phyloP scores from a whole-genome alignment of 257 asterid genomes.

The Verbena officinalis region DNA sequence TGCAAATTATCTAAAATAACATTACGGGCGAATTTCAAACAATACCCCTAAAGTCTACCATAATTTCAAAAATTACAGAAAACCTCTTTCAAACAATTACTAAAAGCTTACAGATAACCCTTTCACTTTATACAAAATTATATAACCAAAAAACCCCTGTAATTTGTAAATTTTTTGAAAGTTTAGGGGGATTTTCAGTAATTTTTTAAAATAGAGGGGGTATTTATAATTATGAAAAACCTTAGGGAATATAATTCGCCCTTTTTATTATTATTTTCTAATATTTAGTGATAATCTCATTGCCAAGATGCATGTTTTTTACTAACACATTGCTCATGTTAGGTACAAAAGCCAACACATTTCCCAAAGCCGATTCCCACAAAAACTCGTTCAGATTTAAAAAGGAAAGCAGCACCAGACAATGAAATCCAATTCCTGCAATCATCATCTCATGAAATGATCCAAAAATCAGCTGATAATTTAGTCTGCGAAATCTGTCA shows the following conservation, averaged over 20 bases:
- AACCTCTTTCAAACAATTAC: no score
- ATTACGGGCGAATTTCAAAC: background rate
- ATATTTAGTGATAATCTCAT: no score
- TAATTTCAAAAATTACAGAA: no score
- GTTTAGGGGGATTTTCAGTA: no score
- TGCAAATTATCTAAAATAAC: no score
- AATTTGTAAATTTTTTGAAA: no score
- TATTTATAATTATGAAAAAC: no score
- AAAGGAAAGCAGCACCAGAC: constrained; percentile 31
- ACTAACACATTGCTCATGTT: background rate
- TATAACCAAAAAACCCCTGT: no score
- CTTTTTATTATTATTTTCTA: background rate
- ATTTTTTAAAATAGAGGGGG: no score
- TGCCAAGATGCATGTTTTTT: background rate
- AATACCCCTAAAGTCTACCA: constrained; percentile 5
- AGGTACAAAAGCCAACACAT: constrained; percentile 13
- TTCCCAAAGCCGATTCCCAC: background rate
- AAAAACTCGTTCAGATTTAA: constrained; percentile 20
- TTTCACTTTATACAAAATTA: no score
- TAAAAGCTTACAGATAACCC: no score
- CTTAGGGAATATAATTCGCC: background rate
- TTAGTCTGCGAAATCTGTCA: constrained; percentile 48
- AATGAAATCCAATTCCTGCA: background rate
- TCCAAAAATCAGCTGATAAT: constrained; percentile 6
- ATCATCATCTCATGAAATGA: background rate